phyloP scores from a whole-genome alignment of 768 basidiomycete genomes.

The Phallus indusiatus region DNA sequence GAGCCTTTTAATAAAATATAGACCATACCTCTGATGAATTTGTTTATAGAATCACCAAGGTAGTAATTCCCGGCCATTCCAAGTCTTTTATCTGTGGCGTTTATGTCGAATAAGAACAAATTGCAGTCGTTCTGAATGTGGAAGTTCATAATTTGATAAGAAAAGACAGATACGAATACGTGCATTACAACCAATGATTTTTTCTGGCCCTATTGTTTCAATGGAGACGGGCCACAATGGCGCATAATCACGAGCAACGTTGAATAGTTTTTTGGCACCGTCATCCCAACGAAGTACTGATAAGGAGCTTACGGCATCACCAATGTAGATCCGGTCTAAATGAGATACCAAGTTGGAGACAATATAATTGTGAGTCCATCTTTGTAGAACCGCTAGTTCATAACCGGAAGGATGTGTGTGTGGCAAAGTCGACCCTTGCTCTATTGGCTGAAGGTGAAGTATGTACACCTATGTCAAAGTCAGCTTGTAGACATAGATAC shows the following conservation, averaged over 20 bases:
- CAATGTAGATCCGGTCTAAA: constrained; percentile 50
- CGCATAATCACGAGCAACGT: constrained; percentile 63
- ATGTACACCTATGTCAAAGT: constrained; percentile 2
- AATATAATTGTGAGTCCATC: constrained; percentile 80
- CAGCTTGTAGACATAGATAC: neutral
- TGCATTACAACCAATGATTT: constrained; percentile 70
- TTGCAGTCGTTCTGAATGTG: constrained; percentile 50
- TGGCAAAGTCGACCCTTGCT: constrained; percentile 23
- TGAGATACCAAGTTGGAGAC: constrained; percentile 56
- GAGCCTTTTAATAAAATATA: neutral
- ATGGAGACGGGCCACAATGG: constrained; percentile 67
- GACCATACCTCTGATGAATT: constrained; percentile 53
- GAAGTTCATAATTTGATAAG: neutral
- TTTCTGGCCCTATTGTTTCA: constrained; percentile 43
- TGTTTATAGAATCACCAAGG: constrained; percentile 68
- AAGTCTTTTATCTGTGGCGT: constrained; percentile 34
- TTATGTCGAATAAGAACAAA: constrained; percentile 51
- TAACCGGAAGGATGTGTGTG: constrained; percentile 19
- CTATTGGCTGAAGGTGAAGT: constrained; percentile 20
- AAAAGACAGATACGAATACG: constrained; percentile 21
- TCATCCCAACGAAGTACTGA: constrained; percentile 50
- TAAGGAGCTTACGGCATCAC: constrained; percentile 74
- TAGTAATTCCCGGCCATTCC: constrained; percentile 64
- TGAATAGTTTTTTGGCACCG: constrained; percentile 29
- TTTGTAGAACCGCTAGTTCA: constrained; percentile 34